Percentiles rank a stretch among this genome's conserved stretches.
phyloP scores from a whole-genome alignment of 2,329 filamentous ascomycete genomes.

The Chrysoporthe deuterocubensis region DNA sequence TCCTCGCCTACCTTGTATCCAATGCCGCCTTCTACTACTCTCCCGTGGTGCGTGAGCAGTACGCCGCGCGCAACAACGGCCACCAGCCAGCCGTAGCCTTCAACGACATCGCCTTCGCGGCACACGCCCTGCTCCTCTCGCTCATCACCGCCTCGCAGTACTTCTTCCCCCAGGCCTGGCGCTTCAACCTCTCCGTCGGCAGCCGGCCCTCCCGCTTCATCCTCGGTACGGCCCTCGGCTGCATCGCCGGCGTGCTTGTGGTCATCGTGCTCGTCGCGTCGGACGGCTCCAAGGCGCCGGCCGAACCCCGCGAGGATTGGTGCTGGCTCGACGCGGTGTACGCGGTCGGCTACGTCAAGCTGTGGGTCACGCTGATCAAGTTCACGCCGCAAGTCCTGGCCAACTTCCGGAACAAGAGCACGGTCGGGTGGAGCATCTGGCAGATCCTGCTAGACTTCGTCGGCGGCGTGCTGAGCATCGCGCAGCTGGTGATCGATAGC shows the following conservation, averaged over 20 bases:
- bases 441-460: conserved; percentile 83
- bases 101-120: conserved; percentile 89
- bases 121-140: conserved; percentile 77
- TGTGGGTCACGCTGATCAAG: conserved; percentile 87
- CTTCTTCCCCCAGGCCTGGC: conserved; percentile 74
- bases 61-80: conserved; percentile 76
- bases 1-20: conserved; percentile 75
- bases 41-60: conserved; percentile 75
- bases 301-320: conserved; percentile 53
- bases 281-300: conserved; percentile 36
- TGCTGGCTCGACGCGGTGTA: conserved; percentile 67
- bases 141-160: conserved; percentile 76
- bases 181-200: conserved; percentile 64
- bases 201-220: conserved; percentile 65
- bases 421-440: conserved; percentile 83
- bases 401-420: conserved; percentile 85
- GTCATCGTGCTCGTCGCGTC: conserved; percentile 53
- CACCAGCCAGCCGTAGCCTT: conserved; percentile 82
- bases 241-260: conserved; percentile 61
- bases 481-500: conserved; percentile 84
- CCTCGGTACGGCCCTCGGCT: conserved; percentile 71
- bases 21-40: conserved; percentile 80
- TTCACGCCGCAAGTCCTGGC: conserved; percentile 85
- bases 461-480: conserved; percentile 80
- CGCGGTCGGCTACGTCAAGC: conserved; percentile 83